phyloP scores from a whole-genome alignment of 345 rosid species.

The Eucalyptus rudis region DNA sequence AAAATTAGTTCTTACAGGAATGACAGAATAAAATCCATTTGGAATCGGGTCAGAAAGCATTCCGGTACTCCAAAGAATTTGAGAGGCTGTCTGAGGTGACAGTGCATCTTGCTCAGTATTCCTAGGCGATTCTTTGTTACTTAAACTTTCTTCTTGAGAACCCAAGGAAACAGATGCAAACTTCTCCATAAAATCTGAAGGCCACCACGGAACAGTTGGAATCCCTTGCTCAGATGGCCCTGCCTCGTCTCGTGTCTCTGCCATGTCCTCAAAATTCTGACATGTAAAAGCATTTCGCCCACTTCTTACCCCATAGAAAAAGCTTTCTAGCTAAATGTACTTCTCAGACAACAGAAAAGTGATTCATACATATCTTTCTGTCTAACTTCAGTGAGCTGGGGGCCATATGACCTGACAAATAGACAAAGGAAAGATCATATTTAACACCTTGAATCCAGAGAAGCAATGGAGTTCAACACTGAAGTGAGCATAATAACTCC shows the following conservation, averaged over 20 bases:
- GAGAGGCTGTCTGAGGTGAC: constrained; percentile 64
- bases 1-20: constrained; percentile 34
- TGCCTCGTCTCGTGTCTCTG: constrained; percentile 59
- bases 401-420: constrained; percentile 29
- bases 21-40: constrained; percentile 82
- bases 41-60: constrained; percentile 73
- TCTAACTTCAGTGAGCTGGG: constrained; percentile 24
- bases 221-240: constrained; percentile 62
- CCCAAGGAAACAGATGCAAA: constrained; percentile 62
- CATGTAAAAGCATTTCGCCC: constrained; percentile 50
- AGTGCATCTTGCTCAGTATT: constrained; percentile 49
- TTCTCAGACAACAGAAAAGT: constrained; percentile 12
- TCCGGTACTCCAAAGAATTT: constrained; percentile 87
- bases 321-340: constrained; percentile 4
- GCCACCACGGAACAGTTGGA: constrained; percentile 74
- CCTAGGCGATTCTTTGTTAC: constrained; percentile 42
- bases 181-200: constrained; percentile 72
- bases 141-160: constrained; percentile 59
- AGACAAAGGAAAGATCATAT: not conserved
- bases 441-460: not conserved
- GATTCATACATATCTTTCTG: constrained; percentile 10
- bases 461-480: not conserved
- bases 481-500: not conserved
- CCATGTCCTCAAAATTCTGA: constrained; percentile 57
- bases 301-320: constrained; percentile 45